Conservation (phyloP, 805 yeast species). For the Nakazawaea siamensis region DNA sequence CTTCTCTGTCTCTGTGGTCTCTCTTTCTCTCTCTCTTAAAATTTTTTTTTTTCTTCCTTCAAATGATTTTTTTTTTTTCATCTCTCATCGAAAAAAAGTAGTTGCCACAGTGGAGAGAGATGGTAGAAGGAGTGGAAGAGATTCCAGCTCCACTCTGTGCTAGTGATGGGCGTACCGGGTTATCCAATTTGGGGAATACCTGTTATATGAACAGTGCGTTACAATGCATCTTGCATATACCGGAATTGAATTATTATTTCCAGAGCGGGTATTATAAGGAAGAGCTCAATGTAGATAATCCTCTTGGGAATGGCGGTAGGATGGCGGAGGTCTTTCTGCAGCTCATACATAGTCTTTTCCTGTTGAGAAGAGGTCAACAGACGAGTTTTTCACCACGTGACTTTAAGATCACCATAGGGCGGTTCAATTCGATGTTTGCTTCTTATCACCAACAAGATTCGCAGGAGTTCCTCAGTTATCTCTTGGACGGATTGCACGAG, state of each 20-base stretch:
- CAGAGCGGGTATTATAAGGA: slow-evolving; percentile 45
- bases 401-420: slow-evolving; percentile 73
- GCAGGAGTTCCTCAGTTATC: slow-evolving; percentile 83
- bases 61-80: background rate
- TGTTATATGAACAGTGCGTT: slow-evolving; percentile 94
- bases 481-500: slow-evolving; percentile 86
- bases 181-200: slow-evolving; percentile 76
- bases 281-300: slow-evolving; percentile 72
- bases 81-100: background rate
- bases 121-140: background rate
- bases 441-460: slow-evolving; percentile 89
- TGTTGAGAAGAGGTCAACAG: background rate
- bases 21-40: too few species aligned
- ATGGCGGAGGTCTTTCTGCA: slow-evolving; percentile 71
- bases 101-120: background rate
- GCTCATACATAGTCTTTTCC: slow-evolving; percentile 53
- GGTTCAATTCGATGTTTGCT: slow-evolving; percentile 67
- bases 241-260: slow-evolving; percentile 75
- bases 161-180: slow-evolving; percentile 55
- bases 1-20: too few species aligned
- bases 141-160: too few species aligned
- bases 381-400: slow-evolving; percentile 43
- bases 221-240: slow-evolving; percentile 82
- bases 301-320: slow-evolving; percentile 78
- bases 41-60: background rate